These are phyloP conservation scores for Malus hybrid DNA, from an alignment of 331 rosid genomes.

Conservation along the genomic window DNA sequence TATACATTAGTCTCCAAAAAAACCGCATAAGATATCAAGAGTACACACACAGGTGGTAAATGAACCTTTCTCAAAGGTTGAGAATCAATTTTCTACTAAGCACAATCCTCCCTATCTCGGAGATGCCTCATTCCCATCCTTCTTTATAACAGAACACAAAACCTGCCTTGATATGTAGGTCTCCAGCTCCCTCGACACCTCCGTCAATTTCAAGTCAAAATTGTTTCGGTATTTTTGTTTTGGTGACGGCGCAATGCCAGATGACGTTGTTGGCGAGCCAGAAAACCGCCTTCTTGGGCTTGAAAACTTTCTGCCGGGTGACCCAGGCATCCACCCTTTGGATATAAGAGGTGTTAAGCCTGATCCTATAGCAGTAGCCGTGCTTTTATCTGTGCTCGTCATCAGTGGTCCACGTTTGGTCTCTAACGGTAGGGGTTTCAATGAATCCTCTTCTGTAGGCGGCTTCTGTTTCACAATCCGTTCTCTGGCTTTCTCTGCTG, in stretches of 20 bases:
- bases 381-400: constrained; percentile 19
- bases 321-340: constrained; percentile 36
- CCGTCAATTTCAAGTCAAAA: constrained; percentile 85
- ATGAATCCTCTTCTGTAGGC: constrained; percentile 23
- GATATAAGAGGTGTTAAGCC: constrained; percentile 30
- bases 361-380: constrained; percentile 13
- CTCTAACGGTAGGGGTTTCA: constrained; percentile 74
- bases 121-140: constrained; percentile 61
- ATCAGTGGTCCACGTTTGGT: constrained; percentile 56
- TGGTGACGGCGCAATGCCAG: constrained; percentile 46
- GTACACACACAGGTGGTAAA: not conserved
- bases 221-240: constrained; percentile 64
- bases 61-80: constrained; percentile 54
- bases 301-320: constrained; percentile 48
- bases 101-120: constrained; percentile 36
- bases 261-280: constrained; percentile 43
- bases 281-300: constrained; percentile 83
- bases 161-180: constrained; percentile 92
- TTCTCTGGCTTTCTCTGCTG: constrained; percentile 78
- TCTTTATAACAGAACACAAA: constrained; percentile 70
- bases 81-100: constrained; percentile 31
- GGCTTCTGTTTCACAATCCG: constrained; percentile 49
- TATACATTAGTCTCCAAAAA: not conserved
- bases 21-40: not conserved
- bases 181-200: constrained; percentile 90